A percentile compares a stretch with the other conserved stretches of the same genome.
phyloP scores from a whole-genome alignment of 2,329 filamentous ascomycete genomes.

The Talaromyces rugulosus region DNA sequence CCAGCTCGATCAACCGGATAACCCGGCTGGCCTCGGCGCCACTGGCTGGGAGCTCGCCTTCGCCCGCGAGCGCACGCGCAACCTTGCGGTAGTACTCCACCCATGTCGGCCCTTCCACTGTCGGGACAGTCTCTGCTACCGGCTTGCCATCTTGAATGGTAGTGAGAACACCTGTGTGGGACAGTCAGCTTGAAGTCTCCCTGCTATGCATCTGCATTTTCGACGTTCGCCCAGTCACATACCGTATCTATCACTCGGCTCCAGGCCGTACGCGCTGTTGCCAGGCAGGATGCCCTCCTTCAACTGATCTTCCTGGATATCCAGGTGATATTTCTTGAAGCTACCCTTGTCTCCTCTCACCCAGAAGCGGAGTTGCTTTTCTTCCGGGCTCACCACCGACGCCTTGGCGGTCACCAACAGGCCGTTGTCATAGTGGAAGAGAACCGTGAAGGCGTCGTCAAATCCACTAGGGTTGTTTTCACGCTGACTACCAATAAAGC shows the following conservation, averaged over 20 bases:
- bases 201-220: not conserved
- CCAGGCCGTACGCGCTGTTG: conserved; percentile 62
- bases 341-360: conserved; percentile 68
- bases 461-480: conserved; percentile 49
- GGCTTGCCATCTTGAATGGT: conserved; percentile 52
- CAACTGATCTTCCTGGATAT: conserved; percentile 72
- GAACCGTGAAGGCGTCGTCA: conserved; percentile 53
- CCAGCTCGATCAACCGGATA: conserved; percentile 54
- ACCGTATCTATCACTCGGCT: conserved; percentile 56
- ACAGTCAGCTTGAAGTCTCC: conserved; percentile 5
- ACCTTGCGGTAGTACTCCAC: conserved; percentile 60
- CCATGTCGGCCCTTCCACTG: conserved; percentile 62
- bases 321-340: conserved; percentile 68
- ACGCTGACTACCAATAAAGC: conserved; percentile 64
- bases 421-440: conserved; percentile 62
- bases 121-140: conserved; percentile 50
- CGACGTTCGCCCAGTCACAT: conserved; percentile 18
- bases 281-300: conserved; percentile 58
- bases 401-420: conserved; percentile 67
- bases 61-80: conserved; percentile 50
- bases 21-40: conserved; percentile 51
- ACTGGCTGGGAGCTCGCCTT: conserved; percentile 51
- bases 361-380: conserved; percentile 70
- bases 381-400: conserved; percentile 64
- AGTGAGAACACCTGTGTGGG: conserved; percentile 44